phyloP scores from a whole-genome alignment of 139 green algal species.

The Medakamo hakoo region DNA sequence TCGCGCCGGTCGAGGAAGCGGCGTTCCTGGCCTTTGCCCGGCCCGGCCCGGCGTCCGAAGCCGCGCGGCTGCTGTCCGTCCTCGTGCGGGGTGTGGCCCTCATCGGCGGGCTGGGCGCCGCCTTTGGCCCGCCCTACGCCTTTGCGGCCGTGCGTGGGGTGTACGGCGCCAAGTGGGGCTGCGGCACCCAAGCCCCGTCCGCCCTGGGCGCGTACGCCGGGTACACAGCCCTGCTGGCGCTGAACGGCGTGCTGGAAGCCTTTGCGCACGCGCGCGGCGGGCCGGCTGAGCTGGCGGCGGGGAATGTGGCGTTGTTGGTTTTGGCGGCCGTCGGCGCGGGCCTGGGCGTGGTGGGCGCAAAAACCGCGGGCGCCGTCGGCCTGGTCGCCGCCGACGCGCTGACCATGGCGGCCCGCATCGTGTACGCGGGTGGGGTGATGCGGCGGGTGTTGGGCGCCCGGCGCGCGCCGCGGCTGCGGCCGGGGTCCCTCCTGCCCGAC shows the following conservation, averaged over 20 bases:
- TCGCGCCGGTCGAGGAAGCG: conserved; percentile 74
- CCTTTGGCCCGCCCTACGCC: conserved; percentile 63
- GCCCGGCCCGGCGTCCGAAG: conserved; percentile 14
- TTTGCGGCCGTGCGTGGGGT: conserved; percentile 46
- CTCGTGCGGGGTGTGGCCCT: conserved; percentile 34
- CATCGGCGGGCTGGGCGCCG: conserved; percentile 38
- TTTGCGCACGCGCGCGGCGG: conserved; percentile 60
- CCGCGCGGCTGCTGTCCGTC: neutral
- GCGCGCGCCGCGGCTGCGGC: neutral
- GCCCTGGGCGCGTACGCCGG: conserved; percentile 54
- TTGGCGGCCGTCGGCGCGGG: conserved; percentile 33
- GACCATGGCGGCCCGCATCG: conserved; percentile 65
- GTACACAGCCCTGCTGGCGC: conserved; percentile 60
- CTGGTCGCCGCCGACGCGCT: conserved; percentile 49
- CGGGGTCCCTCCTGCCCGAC: conserved; percentile 22
- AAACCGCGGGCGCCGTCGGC: conserved; percentile 21
- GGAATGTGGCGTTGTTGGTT: conserved; percentile 41
- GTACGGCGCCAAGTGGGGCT: conserved; percentile 48
- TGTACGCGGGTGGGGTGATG: conserved; percentile 39
- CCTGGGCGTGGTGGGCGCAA: conserved; percentile 24
- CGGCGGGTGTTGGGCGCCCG: conserved; percentile 1
- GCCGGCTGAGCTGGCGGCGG: conserved; percentile 18
- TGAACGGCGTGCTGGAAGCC: conserved; percentile 58
- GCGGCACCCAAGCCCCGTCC: conserved; percentile 41
- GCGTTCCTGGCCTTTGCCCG: conserved; percentile 62